Conservation (phyloP, 225 moss, liverwort and hornwort species). For the Physcomitrium patens region DNA sequence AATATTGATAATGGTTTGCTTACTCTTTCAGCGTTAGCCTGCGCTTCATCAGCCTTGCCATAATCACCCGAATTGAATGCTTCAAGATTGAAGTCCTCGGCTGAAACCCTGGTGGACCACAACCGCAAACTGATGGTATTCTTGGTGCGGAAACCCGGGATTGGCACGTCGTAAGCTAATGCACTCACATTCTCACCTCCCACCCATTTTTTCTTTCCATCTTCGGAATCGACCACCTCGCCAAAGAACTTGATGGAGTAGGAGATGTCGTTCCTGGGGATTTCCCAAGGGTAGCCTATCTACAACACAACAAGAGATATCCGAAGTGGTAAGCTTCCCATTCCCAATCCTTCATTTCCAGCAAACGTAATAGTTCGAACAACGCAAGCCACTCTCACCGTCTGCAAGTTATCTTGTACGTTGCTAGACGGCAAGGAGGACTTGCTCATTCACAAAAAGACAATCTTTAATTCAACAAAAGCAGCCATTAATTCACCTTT, state of each 20-base stretch:
- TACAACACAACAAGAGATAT: constrained; percentile 27
- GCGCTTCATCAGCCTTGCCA: constrained; percentile 63
- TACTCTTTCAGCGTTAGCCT: constrained; percentile 85
- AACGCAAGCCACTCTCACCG: neutral
- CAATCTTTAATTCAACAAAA: too few species aligned
- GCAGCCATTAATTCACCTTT: too few species aligned
- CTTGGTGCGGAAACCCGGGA: constrained; percentile 88
- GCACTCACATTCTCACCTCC: constrained; percentile 84
- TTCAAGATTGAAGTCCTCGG: constrained; percentile 80
- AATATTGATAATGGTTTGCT: neutral
- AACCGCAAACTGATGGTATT: constrained; percentile 88
- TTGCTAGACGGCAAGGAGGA: too few species aligned
- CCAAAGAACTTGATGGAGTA: constrained; percentile 91
- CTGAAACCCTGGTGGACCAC: constrained; percentile 78
- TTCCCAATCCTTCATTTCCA: neutral
- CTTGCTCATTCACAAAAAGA: too few species aligned
- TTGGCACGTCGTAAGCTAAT: constrained; percentile 92
- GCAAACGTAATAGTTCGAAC: neutral
- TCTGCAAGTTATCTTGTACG: neutral
- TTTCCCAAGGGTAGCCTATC: constrained; percentile 98
- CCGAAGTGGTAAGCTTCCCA: neutral
- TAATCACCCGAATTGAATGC: constrained; percentile 90
- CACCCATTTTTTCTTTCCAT: constrained; percentile 89
- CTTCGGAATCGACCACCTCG: constrained; percentile 65
- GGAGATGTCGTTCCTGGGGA: constrained; percentile 83